Evolutionary conservation across 139 green algal species (phyloP), one percentile per base, ranked within the genome.

Genomic region (Auxenochlorella pyrenoidosa): DNA sequence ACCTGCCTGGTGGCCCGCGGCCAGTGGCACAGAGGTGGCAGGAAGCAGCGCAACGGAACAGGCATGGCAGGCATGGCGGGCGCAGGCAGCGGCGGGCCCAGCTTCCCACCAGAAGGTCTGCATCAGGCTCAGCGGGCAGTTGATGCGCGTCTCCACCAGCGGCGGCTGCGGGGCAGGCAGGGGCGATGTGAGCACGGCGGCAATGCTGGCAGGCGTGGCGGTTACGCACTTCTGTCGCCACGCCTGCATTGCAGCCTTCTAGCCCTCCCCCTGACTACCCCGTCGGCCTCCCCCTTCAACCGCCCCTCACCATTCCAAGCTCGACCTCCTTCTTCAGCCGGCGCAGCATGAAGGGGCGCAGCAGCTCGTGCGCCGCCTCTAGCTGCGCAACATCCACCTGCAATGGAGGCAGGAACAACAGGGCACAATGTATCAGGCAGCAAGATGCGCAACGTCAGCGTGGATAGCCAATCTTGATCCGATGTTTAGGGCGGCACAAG

Each of bases 291-390:
- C 12, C 30, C 24, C 66, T 12, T 5, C 30, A 34, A 30, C 66
- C 10, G 47, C 8, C 4, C 66, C 66, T 73, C 66, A 73, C 66
- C 90, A 92, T 85, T 41, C 65, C 72, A 44, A 71, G 84, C 88
- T 94, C 90, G 47, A 94, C 88, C 40, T 93, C 88, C 68, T 89
- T 59, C 88, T 98, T 98, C 36, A 97, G 82, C 10, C 95, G 94
- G 34, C 95, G 93, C 88, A 98, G 94, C 86, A 94, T 94, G 88
- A 98, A 95, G 32, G 94, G 95, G 30, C 90, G 90, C 83, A 98
- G 92, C 89, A 96, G 87, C 79, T 92, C 88, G 87, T 95, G 92
- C 24, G 91, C 93, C 0, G 80, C 83, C 82, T 93, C 90, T 85
- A 96, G 91, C 43, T 83, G 76, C n/a, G 21, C 47, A 18, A 80